Evolutionary conservation across 495 filamentous ascomycete species (phyloP).

Genomic region (Penicillium pancosmium): DNA sequence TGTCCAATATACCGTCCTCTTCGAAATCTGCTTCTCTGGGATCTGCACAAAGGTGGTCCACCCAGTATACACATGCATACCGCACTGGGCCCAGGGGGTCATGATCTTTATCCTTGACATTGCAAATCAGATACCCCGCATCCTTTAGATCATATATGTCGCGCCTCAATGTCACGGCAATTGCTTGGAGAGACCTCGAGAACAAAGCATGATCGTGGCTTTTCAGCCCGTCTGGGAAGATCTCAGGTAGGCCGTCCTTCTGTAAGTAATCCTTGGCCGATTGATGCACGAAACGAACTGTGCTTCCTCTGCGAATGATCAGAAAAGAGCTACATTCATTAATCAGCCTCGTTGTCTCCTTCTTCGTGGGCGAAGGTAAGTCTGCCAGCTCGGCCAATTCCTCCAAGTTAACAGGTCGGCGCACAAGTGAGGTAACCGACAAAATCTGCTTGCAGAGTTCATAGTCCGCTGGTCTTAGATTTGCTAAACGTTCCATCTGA

Average conservation of each 20-base stretch:
- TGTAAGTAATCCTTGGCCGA: neutral
- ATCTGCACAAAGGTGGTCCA: neutral
- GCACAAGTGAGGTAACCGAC: neutral
- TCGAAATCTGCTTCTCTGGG: slow-evolving; percentile 6
- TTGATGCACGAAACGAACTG: neutral
- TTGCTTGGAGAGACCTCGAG: neutral
- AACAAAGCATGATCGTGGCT: neutral
- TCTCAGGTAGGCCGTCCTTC: neutral
- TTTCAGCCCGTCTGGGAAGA: neutral
- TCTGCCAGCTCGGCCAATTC: neutral
- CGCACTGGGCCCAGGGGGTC: neutral
- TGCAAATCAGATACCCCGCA: neutral
- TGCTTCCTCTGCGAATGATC: neutral
- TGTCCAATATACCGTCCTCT: slow-evolving; percentile 18
- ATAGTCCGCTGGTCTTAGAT: neutral
- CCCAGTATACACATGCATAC: neutral
- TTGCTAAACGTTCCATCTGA: neutral
- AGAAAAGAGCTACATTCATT: neutral
- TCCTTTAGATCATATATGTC: neutral
- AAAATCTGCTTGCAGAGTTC: neutral
- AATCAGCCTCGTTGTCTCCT: neutral
- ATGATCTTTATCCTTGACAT: neutral
- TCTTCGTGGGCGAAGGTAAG: neutral
- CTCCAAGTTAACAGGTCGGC: neutral
- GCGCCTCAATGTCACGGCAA: neutral